Conservation (phyloP, 1,284 basidiomycete species). For the Lignosus rhinocerotis region DNA sequence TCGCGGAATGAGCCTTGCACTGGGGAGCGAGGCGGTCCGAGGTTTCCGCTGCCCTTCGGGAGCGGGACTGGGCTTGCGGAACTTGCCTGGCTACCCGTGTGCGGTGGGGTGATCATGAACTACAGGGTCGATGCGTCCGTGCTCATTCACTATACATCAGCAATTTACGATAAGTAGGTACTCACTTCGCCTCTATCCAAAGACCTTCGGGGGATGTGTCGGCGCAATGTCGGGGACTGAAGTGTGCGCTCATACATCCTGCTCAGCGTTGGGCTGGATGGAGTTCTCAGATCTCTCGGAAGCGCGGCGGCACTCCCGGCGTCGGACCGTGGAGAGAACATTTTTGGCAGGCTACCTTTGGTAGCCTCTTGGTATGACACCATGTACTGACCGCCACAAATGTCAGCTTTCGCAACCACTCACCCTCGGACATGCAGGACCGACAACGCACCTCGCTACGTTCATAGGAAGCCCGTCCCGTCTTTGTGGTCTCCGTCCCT, state of each 20-base stretch:
- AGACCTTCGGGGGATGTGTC: constrained; percentile 22
- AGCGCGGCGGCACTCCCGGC: constrained; percentile 6
- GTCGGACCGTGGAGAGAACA: constrained; percentile 24
- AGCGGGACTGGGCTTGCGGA: constrained; percentile 21
- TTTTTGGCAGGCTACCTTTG: constrained; percentile 17
- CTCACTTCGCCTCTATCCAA: constrained; percentile 27
- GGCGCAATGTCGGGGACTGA: constrained; percentile 24
- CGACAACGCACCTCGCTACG: constrained; percentile 31
- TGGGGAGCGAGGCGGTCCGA: constrained; percentile 16
- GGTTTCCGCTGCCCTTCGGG: background rate
- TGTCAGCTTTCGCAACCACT: background rate
- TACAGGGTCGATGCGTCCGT: constrained; percentile 11
- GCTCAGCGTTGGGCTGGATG: constrained; percentile 22
- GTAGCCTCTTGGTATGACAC: constrained; percentile 29
- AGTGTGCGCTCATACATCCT: constrained; percentile 16
- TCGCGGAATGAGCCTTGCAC: constrained; percentile 16
- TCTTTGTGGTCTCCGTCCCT: constrained; percentile 16
- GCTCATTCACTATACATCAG: background rate
- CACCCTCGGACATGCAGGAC: background rate
- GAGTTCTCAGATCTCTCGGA: constrained; percentile 9
- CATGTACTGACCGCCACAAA: constrained; percentile 28
- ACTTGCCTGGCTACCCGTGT: constrained; percentile 28
- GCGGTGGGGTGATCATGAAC: constrained; percentile 33
- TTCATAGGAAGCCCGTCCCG: constrained; percentile 26
- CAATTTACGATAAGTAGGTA: background rate